phyloP scores from a whole-genome alignment of 2,329 filamentous ascomycete genomes.

The Fusarium euwallaceae region DNA sequence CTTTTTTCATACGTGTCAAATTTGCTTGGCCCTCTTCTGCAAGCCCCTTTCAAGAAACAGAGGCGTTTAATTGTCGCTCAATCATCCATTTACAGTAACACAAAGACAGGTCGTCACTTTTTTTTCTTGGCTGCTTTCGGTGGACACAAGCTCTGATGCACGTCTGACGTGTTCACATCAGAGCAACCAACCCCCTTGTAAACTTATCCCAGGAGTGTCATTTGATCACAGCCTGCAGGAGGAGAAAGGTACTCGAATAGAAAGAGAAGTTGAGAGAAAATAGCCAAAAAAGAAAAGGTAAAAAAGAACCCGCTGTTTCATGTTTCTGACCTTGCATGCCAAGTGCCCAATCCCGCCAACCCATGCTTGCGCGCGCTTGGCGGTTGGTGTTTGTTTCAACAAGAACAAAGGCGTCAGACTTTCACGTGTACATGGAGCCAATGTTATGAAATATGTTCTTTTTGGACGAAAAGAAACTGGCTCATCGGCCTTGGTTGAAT shows the following conservation, averaged over 20 bases:
- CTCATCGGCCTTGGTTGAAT: slow-evolving; percentile 27
- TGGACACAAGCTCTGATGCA: slow-evolving; percentile 28
- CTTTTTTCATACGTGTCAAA: background rate
- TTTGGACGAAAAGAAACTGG: slow-evolving; percentile 12
- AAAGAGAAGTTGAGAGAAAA: background rate
- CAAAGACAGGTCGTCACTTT: slow-evolving; percentile 13
- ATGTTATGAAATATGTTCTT: slow-evolving; percentile 15
- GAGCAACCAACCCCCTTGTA: background rate
- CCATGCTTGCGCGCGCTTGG: background rate
- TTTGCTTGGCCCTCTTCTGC: background rate
- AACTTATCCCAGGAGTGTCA: background rate
- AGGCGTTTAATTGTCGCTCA: background rate
- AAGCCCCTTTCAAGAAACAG: background rate
- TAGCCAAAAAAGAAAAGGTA: background rate
- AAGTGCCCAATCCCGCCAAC: slow-evolving; percentile 5
- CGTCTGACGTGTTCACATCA: slow-evolving; percentile 36
- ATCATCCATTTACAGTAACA: slow-evolving; percentile 5
- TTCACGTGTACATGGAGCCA: background rate
- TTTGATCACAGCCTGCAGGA: background rate
- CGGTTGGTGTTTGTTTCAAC: background rate
- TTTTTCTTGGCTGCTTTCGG: slow-evolving; percentile 14
- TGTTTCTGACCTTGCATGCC: slow-evolving; percentile 17
- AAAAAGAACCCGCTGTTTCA: slow-evolving; percentile 20
- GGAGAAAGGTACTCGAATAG: background rate
- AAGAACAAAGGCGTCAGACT: slow-evolving; percentile 24